These are phyloP conservation scores for Pythium dissimile DNA, from an alignment of 352 stramenopile species.

Conservation along the genomic window DNA sequence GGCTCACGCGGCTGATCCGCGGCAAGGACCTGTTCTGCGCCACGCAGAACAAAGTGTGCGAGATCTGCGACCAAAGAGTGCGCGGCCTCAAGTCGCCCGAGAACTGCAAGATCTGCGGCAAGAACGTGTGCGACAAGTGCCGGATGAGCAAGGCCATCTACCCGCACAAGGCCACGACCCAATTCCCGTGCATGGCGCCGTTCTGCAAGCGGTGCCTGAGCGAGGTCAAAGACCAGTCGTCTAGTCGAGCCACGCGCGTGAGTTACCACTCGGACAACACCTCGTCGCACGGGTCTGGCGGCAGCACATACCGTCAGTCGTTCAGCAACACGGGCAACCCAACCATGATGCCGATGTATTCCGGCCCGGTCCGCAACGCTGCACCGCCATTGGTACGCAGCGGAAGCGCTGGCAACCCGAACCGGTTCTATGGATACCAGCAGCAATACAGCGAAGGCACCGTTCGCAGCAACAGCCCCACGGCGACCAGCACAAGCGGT, in stretches of 20 bases:
- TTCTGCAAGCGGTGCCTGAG: conserved; percentile 41
- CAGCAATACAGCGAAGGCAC: conserved; percentile 15
- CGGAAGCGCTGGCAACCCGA: background rate
- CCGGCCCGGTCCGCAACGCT: background rate
- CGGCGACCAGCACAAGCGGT: conserved; percentile 4
- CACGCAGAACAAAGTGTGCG: conserved; percentile 44
- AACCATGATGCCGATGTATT: background rate
- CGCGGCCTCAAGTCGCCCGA: conserved; percentile 44
- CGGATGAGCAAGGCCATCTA: conserved; percentile 58
- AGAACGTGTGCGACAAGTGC: conserved; percentile 67
- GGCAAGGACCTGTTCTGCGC: conserved; percentile 51
- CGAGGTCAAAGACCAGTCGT: conserved; percentile 18
- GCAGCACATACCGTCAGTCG: conserved; percentile 16
- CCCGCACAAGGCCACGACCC: conserved; percentile 37
- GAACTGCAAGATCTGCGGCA: conserved; percentile 65
- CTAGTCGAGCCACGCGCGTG: background rate
- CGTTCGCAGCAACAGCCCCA: conserved; percentile 9
- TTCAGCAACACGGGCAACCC: background rate
- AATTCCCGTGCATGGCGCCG: conserved; percentile 49
- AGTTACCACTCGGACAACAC: conserved; percentile 18
- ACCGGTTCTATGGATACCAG: conserved; percentile 7
- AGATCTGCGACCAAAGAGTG: conserved; percentile 62
- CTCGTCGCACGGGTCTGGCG: conserved; percentile 17
- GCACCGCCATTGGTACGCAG: background rate
- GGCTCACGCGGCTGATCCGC: conserved; percentile 46